Base-by-base conservation (phyloP, 495 filamentous ascomycete genomes). In the Hyaloscypha variabilis region DNA sequence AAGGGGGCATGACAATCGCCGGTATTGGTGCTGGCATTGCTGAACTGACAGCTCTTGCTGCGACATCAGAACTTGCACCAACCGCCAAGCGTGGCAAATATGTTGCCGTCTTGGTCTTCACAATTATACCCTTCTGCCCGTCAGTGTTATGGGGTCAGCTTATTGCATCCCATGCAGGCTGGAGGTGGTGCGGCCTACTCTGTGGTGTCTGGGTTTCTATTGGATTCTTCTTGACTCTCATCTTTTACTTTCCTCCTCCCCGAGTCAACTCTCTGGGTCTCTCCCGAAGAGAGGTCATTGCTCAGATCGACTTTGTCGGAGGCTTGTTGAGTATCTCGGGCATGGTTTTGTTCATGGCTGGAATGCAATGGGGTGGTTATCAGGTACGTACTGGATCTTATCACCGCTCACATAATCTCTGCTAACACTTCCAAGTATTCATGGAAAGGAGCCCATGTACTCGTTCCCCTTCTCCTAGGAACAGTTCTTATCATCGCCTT, bases 101-200 rank as follows among this genome's bases (percentile, higher is more conserved):
- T 70, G 84, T 91, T 49, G 86, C 88, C 3, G 77, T 82, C 5
- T 72, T 92, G 36, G 83, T 90, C 56, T 86, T 91, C 71, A 89
- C 86, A 26, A 90, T 91, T 56, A 36, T 90, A 0, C 89, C 89
- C 0, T 90, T 90, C 71, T 82, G 83, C 63, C 88, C 90, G 0
- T 87, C 87, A 0, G 88, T 89, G 2, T 76, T 92, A 46, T 91
- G 83, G 79, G 88, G 83, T 14, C 90, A 92, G 73, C 76, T 92
- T 31, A 90, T 92, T 58, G 80, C 88, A 25, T 77, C 75, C 14
- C 73, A 86, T 49, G 77, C 79, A 17, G 77, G 73, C 39, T 92
- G 89, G 89, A 79, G 90, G 51, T 89, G 87, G 65, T 83, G 88
- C 52, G 86, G 87, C 8, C 77, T 86, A 0, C 79, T 91, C 29